A percentile compares a stretch with the other conserved stretches of the same genome.
Conservation (phyloP, 2,329 filamentous ascomycete species). For the Talaromyces sp. region DNA sequence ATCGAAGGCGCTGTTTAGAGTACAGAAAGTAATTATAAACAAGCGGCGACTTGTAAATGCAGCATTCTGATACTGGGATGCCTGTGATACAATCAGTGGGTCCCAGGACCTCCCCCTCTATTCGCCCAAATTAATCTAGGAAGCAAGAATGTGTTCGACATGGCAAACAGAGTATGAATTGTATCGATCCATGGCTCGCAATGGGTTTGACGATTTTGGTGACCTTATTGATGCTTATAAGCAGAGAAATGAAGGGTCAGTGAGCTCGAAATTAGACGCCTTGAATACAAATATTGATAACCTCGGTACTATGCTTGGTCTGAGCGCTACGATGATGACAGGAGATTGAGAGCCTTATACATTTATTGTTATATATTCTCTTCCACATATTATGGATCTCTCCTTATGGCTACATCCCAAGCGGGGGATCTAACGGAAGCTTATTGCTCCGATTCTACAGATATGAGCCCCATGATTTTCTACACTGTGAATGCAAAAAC, state of each 20-base stretch:
- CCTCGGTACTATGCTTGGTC: not conserved
- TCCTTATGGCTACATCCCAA: not conserved
- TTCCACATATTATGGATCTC: not conserved
- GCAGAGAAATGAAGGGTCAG: not conserved
- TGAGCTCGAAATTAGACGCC: not conserved
- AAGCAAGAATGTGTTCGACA: not conserved
- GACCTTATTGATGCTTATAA: slow-evolving; percentile 8
- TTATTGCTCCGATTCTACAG: too few relatives aligned
- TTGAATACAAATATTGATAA: slow-evolving; percentile 7
- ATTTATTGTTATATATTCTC: not conserved
- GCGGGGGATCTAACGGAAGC: too few relatives aligned
- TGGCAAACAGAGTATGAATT: slow-evolving; percentile 10
- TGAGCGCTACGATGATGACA: not conserved
- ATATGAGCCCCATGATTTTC: too few relatives aligned
- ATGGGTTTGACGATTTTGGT: slow-evolving; percentile 7
- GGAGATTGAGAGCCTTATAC: not conserved
- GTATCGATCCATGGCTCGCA: slow-evolving; percentile 2
- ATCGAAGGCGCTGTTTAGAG: too few relatives aligned
- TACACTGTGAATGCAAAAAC: too few relatives aligned
- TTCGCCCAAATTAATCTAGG: slow-evolving; percentile 6
- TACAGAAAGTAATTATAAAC: too few relatives aligned
- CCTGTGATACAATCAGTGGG: slow-evolving; percentile 1
- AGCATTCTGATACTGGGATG: too few relatives aligned
- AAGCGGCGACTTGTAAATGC: too few relatives aligned
- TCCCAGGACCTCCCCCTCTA: slow-evolving; percentile 2